Evolutionary conservation across 2,329 filamentous ascomycete genomes (phyloP), one percentile per base, ranked within the genome.

Genomic region (Graphiopsis chlorocephala): DNA sequence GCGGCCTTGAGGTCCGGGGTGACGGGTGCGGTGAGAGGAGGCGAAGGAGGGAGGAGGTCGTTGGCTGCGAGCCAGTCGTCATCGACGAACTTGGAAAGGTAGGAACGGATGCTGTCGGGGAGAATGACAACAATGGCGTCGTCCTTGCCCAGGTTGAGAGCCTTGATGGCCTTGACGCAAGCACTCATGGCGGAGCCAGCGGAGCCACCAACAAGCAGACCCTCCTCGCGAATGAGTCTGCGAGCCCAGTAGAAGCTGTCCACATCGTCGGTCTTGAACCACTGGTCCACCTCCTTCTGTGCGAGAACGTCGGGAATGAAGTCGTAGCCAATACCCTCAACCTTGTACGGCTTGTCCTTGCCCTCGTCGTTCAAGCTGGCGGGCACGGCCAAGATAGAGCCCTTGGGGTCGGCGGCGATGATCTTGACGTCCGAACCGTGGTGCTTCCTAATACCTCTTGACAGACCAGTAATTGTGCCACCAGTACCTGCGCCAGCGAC

Each of bases 1-100:
- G 57, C 28, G 33, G 75, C 75, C 66, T 79, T 75, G 68, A 61
- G 56, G 17, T 75, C 71, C 67, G 77, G 69, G 64, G 68, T 72
- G 68, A 63, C 77, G 71, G 72, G 65, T 65, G 73, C 76, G 53
- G 78, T 81, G 62, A 76, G 77, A 58, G 75, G 82, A 67, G 81
- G 85, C 61, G 82, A 86, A 68, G 80, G 84, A 45, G 91, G 87
- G 28, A 98, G 85, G 26, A 99, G 91, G 76, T 94, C 90, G 80
- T 99, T 99, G 68, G 95, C 95, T 14, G 93, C 93, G 64, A 99
- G 88, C 96, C 95, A 99, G 82, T 98, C 95, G 76, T 99, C 96
- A 76, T 99, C 95, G 70, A 93, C 93, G 76, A 99, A 99, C 86
- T 99, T 99, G 81, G 90, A 94, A 28, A 99, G 87, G 78, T 99